Evolutionary conservation across 768 basidiomycete species (phyloP).

Genomic region (Suillus alpinus): DNA sequence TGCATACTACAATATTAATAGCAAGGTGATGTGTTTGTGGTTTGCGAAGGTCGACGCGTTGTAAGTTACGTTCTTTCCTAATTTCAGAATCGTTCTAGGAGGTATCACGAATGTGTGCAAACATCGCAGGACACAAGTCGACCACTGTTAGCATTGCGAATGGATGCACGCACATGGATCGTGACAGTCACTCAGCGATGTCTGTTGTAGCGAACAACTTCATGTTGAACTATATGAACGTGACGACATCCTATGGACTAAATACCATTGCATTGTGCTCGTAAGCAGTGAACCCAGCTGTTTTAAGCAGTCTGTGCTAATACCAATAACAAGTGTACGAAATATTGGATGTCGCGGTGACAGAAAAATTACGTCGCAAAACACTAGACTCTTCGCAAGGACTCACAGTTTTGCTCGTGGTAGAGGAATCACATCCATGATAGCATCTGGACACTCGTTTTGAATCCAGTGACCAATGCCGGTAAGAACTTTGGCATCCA

Average conservation of each 20-base stretch:
- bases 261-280: neutral
- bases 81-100: no score
- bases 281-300: neutral
- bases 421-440: neutral
- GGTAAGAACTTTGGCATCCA: neutral
- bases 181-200: no score
- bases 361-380: neutral
- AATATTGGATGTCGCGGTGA: neutral
- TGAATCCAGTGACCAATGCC: neutral
- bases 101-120: no score
- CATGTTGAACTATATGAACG: neutral
- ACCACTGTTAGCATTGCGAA: no score
- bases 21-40: no score
- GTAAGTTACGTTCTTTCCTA: no score
- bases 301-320: neutral
- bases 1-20: no score
- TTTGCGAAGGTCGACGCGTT: no score
- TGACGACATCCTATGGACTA: neutral
- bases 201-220: neutral
- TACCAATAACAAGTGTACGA: neutral
- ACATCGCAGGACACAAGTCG: no score
- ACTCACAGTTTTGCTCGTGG: neutral
- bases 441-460: slow-evolving; percentile 6
- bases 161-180: no score
- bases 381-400: neutral